Base-by-base conservation (phyloP, 768 basidiomycete genomes). In the Obba rivulosa region DNA sequence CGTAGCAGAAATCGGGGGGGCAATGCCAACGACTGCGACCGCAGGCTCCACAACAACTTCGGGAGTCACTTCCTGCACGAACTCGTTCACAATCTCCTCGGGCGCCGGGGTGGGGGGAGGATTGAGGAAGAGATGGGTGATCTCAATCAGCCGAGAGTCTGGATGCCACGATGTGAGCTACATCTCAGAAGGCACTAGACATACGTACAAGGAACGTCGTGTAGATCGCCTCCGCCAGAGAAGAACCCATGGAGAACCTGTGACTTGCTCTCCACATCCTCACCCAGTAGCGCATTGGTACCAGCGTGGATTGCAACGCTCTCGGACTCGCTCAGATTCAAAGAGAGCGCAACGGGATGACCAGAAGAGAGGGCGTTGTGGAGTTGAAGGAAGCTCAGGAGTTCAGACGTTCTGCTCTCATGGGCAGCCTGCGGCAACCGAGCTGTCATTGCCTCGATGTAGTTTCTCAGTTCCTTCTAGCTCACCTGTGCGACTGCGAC, bases 91-190 rank as follows among this genome's bases (percentile, higher is more conserved):
- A 17, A 18, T n/a, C 28, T 44, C 69, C 73, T 14, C 69, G 60
- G 17, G 66, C 55, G 43, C 57, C 7, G 28, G 56, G 43, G 63
- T 60, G 25, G 62, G 62, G 0, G 68, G 75, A 46, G 79, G 76
- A 57, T 79, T 73, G 37, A 81, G 70, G 52, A 76, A 76, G 4
- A 69, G 66, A 34, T 79, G 66, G 8, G 71, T 73, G 45, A 86
- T 78, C 57, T 82, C 81, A 31, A 76, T 53, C 44, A 90, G 60
- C 28, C 83, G 80, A 8, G 77, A 66, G 65, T 80, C 88, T 91
- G 42, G n/a, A 17, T 37, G 52, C 46, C 28, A 31, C 16, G 22
- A 22, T 14, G 9, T 22, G 34, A 43, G 34, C 40, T 38, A 22
- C 51, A n/a, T 46, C 46, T 35, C 24, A 41, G 44, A 41, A 46